Percentiles rank a stretch among this genome's conserved stretches.
These are phyloP conservation scores for Penicillium palitans DNA, from an alignment of 2,329 filamentous ascomycete genomes.

Conservation along the genomic window DNA sequence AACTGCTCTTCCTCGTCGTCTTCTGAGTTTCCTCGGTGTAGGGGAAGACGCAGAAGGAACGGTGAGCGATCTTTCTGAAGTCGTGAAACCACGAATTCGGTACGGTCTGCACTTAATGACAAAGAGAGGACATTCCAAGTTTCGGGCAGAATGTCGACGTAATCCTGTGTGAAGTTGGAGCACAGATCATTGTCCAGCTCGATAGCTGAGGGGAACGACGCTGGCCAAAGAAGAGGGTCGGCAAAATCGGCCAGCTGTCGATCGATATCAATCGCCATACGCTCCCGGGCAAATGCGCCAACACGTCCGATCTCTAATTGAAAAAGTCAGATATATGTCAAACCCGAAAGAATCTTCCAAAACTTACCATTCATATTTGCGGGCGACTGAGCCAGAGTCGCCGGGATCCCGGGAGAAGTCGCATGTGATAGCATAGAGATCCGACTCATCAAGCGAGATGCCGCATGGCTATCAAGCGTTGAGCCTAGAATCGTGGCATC, in stretches of 20 bases:
- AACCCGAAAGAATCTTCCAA: neutral
- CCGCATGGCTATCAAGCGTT: constrained; percentile 41
- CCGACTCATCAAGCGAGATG: constrained; percentile 42
- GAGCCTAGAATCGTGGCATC: constrained; percentile 39
- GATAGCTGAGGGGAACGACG: constrained; percentile 21
- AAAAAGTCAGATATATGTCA: constrained; percentile 16
- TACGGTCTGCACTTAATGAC: constrained; percentile 74
- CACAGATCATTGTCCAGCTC: constrained; percentile 47
- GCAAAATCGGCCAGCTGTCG: constrained; percentile 46
- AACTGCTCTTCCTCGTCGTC: constrained; percentile 78
- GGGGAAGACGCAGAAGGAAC: constrained; percentile 81
- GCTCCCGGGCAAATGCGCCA: constrained; percentile 43
- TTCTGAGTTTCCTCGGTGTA: constrained; percentile 77
- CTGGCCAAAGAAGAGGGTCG: constrained; percentile 54
- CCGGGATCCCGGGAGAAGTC: constrained; percentile 35
- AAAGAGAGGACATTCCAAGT: constrained; percentile 86
- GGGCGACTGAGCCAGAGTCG: constrained; percentile 33
- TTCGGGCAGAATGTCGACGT: constrained; percentile 79
- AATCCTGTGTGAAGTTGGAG: constrained; percentile 71
- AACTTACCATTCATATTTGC: constrained; percentile 43
- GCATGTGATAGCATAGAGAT: constrained; percentile 46
- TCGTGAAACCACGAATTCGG: constrained; percentile 87
- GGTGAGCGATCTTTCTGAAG: constrained; percentile 73
- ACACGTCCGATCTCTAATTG: constrained; percentile 43
- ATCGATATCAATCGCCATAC: constrained; percentile 45